Conservation (phyloP, 2,329 filamentous ascomycete genomes). For the Pestalotiopsis sp. region DNA sequence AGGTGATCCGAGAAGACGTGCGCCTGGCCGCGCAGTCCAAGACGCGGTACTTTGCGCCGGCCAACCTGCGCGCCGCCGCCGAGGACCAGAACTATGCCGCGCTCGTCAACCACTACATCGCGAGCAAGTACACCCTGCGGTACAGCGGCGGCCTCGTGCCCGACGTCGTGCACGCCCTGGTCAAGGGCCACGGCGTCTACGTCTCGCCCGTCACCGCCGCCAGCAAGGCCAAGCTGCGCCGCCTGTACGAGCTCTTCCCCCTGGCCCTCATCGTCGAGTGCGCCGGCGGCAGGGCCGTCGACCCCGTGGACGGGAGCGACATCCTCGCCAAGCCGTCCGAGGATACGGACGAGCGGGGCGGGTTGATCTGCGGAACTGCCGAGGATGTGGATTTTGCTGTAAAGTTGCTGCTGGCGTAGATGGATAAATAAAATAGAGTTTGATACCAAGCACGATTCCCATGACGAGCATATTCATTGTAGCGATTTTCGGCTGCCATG, state of each 20-base stretch:
- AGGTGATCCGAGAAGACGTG: constrained; percentile 45
- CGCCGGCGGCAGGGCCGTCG: constrained; percentile 58
- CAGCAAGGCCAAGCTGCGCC: constrained; percentile 59
- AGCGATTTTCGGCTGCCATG: no score
- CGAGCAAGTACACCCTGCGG: constrained; percentile 58
- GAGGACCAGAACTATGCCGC: constrained; percentile 51
- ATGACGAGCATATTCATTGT: background rate
- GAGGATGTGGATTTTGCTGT: constrained; percentile 47
- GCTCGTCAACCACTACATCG: constrained; percentile 52
- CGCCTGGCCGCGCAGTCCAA: constrained; percentile 42
- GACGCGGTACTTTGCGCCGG: constrained; percentile 63
- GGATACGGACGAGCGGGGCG: constrained; percentile 51
- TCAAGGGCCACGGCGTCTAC: constrained; percentile 65
- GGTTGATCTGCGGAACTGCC: constrained; percentile 51
- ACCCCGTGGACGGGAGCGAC: constrained; percentile 43
- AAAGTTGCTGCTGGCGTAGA: constrained; percentile 4
- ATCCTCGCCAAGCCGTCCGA: constrained; percentile 42
- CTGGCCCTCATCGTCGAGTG: constrained; percentile 64
- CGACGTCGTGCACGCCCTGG: constrained; percentile 60
- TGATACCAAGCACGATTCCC: background rate
- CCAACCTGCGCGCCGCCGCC: constrained; percentile 60
- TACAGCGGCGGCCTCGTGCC: constrained; percentile 65
- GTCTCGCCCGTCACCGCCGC: constrained; percentile 55
- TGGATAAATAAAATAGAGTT: background rate
- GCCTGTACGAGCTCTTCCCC: constrained; percentile 62